phyloP scores from a whole-genome alignment of 352 stramenopile species.

The Globisporangium cederbergense region DNA sequence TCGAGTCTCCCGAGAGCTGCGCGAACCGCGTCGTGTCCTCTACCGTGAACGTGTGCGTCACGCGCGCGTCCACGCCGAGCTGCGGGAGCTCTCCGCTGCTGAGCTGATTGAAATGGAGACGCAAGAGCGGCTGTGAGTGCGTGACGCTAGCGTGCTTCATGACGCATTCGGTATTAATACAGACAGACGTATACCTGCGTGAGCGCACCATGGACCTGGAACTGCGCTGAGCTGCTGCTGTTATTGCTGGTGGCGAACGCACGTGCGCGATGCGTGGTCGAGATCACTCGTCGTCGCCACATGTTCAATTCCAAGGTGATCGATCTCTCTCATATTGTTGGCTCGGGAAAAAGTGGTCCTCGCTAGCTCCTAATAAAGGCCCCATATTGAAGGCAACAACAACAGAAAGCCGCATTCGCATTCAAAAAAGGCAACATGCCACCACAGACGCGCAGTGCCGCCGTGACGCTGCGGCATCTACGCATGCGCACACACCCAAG shows the following conservation, averaged over 20 bases:
- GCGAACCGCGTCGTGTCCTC: constrained; percentile 64
- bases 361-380: neutral
- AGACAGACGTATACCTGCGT: constrained; percentile 10
- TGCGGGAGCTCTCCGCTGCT: constrained; percentile 34
- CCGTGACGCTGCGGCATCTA: too few relatives aligned
- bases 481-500: neutral
- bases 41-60: constrained; percentile 61
- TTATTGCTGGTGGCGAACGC: neutral
- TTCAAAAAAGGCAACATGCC: neutral
- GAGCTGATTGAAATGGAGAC: constrained; percentile 27
- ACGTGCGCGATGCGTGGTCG: neutral
- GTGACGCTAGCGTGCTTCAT: neutral
- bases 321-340: neutral
- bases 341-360: neutral
- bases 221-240: neutral
- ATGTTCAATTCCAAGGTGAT: neutral
- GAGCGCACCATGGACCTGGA: constrained; percentile 10
- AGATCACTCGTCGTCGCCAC: neutral
- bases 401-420: neutral
- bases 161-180: neutral
- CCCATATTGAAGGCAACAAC: neutral
- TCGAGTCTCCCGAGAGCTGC: constrained; percentile 60
- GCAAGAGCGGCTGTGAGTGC: neutral
- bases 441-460: neutral
- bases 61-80: constrained; percentile 51